Evolutionary conservation across 2,329 filamentous ascomycete genomes (phyloP), one percentile per base, ranked within the genome.

Genomic region (Scleromitrula shiraiana): DNA sequence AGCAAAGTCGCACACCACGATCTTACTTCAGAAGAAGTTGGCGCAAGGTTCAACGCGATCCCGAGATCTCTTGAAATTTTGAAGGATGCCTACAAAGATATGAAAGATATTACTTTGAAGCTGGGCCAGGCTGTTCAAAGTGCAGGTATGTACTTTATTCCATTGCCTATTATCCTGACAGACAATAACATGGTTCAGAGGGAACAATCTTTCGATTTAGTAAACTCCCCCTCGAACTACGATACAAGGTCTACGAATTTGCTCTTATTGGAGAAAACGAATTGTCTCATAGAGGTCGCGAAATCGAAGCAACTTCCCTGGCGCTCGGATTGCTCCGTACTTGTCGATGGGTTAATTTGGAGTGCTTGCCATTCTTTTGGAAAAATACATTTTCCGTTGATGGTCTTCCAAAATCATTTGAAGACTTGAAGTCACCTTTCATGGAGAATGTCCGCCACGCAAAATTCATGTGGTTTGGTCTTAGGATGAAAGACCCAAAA

Each of bases 131-230:
- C 52, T 33, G 48, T 55, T 22, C 39, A 42, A 27, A 54, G 50
- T 27, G 51, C 52, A 22, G 32, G 53, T 57, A 48, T 49, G 53
- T 35, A 17, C 19, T 42, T 15, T 29, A 17, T 17, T 24, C 41
- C 5, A 10, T 29, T 14, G 2, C 14, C n/a, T 14, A 5, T n/a
- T n/a, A n/a, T n/a, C n/a, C n/a, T n/a, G n/a, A n/a, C n/a, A n/a
- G n/a, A n/a, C n/a, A n/a, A n/a, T n/a, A n/a, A n/a, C n/a, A n/a
- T n/a, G n/a, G n/a, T n/a, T n/a, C 37, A 46, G 46, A 19, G 40
- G 48, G 49, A 37, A 27, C 52, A 24, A 50, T 55, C 36, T 58
- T 56, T 26, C 50, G 55, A 7, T 51, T 57, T 32, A 27, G 37
- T 4, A 51, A 53, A 22, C 46, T 56, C 14, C 55, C 51, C 8